phyloP scores from a whole-genome alignment of 2,329 filamentous ascomycete species.

The Mycocentrospora acerina region DNA sequence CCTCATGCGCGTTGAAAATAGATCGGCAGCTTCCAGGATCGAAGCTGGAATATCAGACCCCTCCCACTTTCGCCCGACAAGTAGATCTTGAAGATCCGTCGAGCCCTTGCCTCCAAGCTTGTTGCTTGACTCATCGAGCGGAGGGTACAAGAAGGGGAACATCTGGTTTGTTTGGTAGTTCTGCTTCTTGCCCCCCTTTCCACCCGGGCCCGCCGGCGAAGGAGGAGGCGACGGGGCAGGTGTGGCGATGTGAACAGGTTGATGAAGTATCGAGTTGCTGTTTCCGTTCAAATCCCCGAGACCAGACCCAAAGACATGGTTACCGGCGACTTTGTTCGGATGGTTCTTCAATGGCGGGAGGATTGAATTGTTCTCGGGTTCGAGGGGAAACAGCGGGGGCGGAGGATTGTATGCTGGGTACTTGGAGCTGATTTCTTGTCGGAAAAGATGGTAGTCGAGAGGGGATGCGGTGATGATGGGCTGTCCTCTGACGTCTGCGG shows the following conservation, averaged over 20 bases:
- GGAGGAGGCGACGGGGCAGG: constrained; percentile 94
- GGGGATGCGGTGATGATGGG: constrained; percentile 90
- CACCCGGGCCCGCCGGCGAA: constrained; percentile 77
- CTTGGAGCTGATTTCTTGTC: constrained; percentile 95
- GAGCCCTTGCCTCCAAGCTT: constrained; percentile 85
- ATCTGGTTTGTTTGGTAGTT: constrained; percentile 99
- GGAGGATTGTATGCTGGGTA: constrained; percentile 96
- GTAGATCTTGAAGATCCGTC: constrained; percentile 73
- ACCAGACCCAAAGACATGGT: constrained; percentile 54
- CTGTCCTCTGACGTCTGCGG: constrained; percentile 62
- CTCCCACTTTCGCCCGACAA: constrained; percentile 86
- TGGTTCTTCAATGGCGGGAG: constrained; percentile 82
- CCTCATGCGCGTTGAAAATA: constrained; percentile 86
- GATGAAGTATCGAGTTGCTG: constrained; percentile 77
- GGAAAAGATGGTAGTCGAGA: constrained; percentile 92
- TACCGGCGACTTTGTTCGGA: constrained; percentile 55
- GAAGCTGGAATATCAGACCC: constrained; percentile 93
- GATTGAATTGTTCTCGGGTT: constrained; percentile 87
- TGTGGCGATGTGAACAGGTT: constrained; percentile 98
- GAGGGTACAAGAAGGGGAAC: constrained; percentile 96
- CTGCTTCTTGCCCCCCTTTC: constrained; percentile 95
- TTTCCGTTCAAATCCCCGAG: constrained; percentile 50
- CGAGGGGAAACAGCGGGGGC: constrained; percentile 76
- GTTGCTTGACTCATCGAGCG: constrained; percentile 84
- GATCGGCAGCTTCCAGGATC: constrained; percentile 88